Base-by-base conservation (phyloP, 2,329 filamentous ascomycete genomes). In the Diaporthe citri region DNA sequence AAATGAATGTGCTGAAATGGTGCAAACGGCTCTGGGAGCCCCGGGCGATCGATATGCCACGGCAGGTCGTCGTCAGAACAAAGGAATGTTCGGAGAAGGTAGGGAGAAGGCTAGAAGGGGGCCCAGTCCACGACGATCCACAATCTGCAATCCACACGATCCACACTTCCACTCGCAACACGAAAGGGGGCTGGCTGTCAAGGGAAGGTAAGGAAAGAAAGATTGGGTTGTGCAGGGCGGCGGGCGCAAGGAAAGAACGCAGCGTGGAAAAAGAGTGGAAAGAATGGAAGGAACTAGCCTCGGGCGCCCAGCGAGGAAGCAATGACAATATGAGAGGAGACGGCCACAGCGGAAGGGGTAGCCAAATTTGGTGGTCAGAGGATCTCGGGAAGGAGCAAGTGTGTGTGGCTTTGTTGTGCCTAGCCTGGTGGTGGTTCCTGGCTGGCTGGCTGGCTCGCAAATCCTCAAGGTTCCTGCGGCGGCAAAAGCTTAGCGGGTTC, bases 161-260 rank as follows among this genome's bases (percentile, higher is more conserved):
- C 64, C 64, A 69, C 64, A 52, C 46, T 39, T 69, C 48, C 48
- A 69, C 48, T 55, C 39, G 43, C 57, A 56, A 60, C 57, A 43
- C 57, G 55, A 64, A 72, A 64, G 57, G 71, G 57, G 71, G 64
- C 62, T 66, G 59, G 59, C 60, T 55, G 71, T 64, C 46, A 55
- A 72, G 48, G 71, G 46, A 64, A 55, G 56, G 36, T n/a, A 39
- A 36, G 36, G 56, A 39, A 31, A 25, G 48, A 39, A 31, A 36
- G 36, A 55, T 43, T 55, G 57, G 57, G 31, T 25, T 41, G 43
- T 64, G 57, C 28, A 52, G 12, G 46, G 55, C 28, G 43, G 60
- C 43, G 22, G 62, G 43, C 62, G 31, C 25, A 31, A 39, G 56
- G 55, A 51, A 51, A 36, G 43, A 43, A 43, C 6, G 60, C 43